These are phyloP conservation scores for Psophocarpus tetragonolobus DNA, from an alignment of 306 rosid species.

Conservation along the genomic window DNA sequence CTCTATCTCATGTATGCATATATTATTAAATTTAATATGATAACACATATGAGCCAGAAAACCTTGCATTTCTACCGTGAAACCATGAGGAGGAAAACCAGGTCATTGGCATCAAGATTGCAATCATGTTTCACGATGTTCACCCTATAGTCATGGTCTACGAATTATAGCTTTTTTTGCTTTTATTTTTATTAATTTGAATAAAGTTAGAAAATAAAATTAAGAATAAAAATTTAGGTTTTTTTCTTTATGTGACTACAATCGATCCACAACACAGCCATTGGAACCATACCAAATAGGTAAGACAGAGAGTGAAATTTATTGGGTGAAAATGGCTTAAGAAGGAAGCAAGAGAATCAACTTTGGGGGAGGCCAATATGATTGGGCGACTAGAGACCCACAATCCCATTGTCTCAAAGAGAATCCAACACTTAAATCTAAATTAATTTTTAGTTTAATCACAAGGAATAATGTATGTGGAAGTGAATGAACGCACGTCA, in stretches of 20 bases:
- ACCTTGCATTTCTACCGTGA: no score
- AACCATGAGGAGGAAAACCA: background rate
- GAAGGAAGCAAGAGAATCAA: constrained; percentile 68
- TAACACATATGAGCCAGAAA: background rate
- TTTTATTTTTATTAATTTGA: background rate
- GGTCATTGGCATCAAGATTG: background rate
- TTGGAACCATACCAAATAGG: constrained; percentile 40
- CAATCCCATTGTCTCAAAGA: constrained; percentile 31
- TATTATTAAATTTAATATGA: background rate
- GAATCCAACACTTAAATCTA: constrained; percentile 41
- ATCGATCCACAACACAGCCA: background rate
- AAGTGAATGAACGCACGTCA: constrained; percentile 47
- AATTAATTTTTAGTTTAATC: constrained; percentile 31
- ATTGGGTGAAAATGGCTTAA: constrained; percentile 57
- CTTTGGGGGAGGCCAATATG: constrained; percentile 47
- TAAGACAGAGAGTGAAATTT: constrained; percentile 35
- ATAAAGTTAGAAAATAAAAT: background rate
- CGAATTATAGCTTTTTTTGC: background rate
- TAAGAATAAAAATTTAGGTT: background rate
- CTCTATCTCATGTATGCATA: background rate
- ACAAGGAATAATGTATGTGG: constrained; percentile 54
- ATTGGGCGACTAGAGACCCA: constrained; percentile 48
- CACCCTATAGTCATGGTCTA: background rate
- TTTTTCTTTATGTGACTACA: background rate
- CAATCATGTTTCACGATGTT: background rate